Evolutionary conservation across 257 asterid genomes (phyloP), one percentile per base, ranked within the genome.

Genomic region (Scutellaria baicalensis): DNA sequence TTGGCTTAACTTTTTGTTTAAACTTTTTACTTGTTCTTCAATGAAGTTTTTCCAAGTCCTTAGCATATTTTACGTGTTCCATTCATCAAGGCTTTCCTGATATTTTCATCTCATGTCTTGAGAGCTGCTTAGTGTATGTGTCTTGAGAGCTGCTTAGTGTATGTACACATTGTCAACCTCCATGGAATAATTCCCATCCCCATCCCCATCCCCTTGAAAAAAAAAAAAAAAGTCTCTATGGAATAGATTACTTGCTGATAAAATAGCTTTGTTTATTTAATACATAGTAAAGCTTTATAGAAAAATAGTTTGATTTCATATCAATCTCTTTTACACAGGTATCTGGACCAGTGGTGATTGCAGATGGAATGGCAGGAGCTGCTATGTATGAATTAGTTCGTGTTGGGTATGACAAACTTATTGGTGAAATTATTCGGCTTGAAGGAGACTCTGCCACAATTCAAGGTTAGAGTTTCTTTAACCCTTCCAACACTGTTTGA

Each of bases 391-490:
- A 93, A 66, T 84, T 93, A 59, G 99, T 93, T 64, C 99, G 99
- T 71, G 99, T 93, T 52, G 99, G 99, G 14, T 93, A 91, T 58
- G 97, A 93, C 82, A 93, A 91, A 47, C 96, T 93, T 66, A 91
- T 93, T 78, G 99, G 97, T n/a, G 97, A 91, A 86, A 93, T 93
- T 79, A 93, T 93, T 85, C 89, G 98, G 21, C 74, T 93, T 76
- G 98, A 93, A 83, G 99, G 99, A 77, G 97, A 93, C 81, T 93
- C 99, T 45, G 99, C 99, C 79, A 93, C 99, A 21, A 93, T 93
- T 71, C 99, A 93, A 84, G 99, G 99, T 89, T 58, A 57, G 71
- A 50, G 18, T 63, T 72, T 62, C 8, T 35, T 36, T 47, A 16
- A 57, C 16, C 43, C 45, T 27, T 61, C 38, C 13, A 27, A 27